Evolutionary conservation across 2,329 filamentous ascomycete genomes (phyloP), one percentile per base, ranked within the genome.

Genomic region (Neofusicoccum ribis): DNA sequence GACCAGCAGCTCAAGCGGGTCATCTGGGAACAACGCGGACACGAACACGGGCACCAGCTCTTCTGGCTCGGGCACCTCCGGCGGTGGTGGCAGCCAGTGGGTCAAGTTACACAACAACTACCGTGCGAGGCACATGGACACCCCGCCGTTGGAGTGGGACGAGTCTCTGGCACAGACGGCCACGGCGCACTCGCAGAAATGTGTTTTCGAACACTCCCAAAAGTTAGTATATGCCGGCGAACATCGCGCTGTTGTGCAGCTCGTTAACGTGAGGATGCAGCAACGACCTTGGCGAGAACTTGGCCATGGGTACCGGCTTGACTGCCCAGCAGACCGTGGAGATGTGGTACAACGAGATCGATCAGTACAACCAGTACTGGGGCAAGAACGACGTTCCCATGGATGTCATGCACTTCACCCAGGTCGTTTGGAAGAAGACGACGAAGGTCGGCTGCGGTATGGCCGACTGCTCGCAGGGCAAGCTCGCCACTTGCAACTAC

Each of bases 341-440:
- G 80, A 97, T 96, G 92, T 97, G 97, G 86, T 92, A 95, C 77
- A 86, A 86, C 72, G 93, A 97, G 79, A 82, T 90, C 72, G 74
- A 76, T 68, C 88, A 84, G 78, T 83, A 83, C 67, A 72, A 74
- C 36, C 77, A 80, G 61, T 83, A 79, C 75, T 95, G 90, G 73
- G 89, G 88, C 69, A 65, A 82, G 70, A 74, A 78, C 66, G 83
- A 81, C 75, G 59, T 73, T 52, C 65, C 39, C 8, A 47, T 46
- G 54, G 14, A n/a, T 27, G 54, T 73, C 41, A 75, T 75, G 20
- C 76, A 78, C 60, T 68, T 77, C n/a, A 77, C 75, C 4, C 72
- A 75, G 66, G 60, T 78, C 51, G 68, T 78, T 37, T 78, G 76
- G 76, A 77, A 77, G 69, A 67, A 58, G 4, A 77, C 75, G 20